A percentile compares a stretch with the other conserved stretches of the same genome.
These are phyloP conservation scores for Beauveria scarabaeidicola DNA, from an alignment of 2,329 filamentous ascomycete genomes.

Conservation along the genomic window DNA sequence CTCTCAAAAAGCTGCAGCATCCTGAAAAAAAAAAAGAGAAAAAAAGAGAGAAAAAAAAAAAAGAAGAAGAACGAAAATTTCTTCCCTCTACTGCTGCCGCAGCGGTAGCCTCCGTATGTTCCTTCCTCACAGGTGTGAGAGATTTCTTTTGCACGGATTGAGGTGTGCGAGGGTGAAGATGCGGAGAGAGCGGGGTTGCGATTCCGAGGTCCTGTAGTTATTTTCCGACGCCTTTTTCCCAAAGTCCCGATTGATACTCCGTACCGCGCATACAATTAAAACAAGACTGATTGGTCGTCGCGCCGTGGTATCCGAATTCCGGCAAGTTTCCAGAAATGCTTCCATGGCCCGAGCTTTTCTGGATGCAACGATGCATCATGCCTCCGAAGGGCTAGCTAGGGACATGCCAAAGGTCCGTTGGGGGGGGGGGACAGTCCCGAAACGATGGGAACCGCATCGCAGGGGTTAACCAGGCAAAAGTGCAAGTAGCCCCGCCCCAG, in stretches of 20 bases:
- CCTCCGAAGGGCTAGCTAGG: background rate
- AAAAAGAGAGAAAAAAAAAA: too few relatives aligned
- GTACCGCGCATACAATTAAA: background rate
- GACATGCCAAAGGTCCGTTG: background rate
- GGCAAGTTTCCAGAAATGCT: background rate
- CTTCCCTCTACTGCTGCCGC: background rate
- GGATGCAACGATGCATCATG: slow-evolving; percentile 4
- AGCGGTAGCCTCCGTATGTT: background rate
- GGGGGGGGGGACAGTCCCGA: background rate
- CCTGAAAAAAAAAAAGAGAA: background rate
- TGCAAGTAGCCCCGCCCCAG: background rate
- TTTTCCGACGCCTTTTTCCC: background rate
- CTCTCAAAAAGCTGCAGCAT: background rate
- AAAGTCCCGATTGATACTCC: background rate
- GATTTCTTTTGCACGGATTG: too few relatives aligned
- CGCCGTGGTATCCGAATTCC: background rate
- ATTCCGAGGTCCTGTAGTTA: background rate
- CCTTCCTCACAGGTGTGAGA: too few relatives aligned
- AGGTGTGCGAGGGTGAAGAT: too few relatives aligned
- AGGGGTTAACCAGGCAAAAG: too few relatives aligned
- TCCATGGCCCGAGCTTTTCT: slow-evolving; percentile 10
- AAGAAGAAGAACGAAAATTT: too few relatives aligned
- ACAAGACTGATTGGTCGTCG: background rate
- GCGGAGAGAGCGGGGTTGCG: background rate
- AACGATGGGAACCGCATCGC: background rate